Evolutionary conservation across 805 yeast species (phyloP).

Genomic region (Candida chauliodis): DNA sequence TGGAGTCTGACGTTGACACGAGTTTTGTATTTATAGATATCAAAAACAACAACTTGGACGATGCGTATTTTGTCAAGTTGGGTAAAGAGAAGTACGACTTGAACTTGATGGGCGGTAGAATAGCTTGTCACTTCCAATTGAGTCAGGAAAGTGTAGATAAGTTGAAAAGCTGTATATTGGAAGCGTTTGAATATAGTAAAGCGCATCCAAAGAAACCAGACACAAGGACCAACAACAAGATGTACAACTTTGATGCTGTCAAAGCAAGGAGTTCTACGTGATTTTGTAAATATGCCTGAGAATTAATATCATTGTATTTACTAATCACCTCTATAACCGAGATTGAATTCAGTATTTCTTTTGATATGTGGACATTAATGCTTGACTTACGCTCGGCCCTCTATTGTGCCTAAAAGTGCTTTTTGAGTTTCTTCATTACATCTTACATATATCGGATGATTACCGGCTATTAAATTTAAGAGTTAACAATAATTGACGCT

Average conservation of each 20-base stretch:
- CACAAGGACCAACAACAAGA: slow-evolving; percentile 16
- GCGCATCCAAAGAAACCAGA: slow-evolving; percentile 9
- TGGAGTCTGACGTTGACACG: slow-evolving; percentile 38
- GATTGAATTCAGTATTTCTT: too few species aligned
- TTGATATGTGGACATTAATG: too few species aligned
- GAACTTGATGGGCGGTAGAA: slow-evolving; percentile 55
- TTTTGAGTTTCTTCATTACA: too few species aligned
- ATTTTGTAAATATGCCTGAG: slow-evolving; percentile 1
- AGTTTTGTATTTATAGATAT: slow-evolving; percentile 41
- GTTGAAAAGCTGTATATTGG: slow-evolving; percentile 49
- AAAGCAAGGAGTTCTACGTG: slow-evolving; percentile 2
- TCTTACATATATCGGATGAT: too few species aligned
- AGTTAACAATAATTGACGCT: too few species aligned
- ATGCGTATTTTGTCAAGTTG: slow-evolving; percentile 18
- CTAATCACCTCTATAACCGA: too few species aligned
- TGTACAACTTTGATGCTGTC: slow-evolving; percentile 21
- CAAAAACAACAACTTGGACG: slow-evolving; percentile 26
- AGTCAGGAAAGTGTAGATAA: slow-evolving; percentile 27
- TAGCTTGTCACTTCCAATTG: slow-evolving; percentile 37
- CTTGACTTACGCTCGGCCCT: too few species aligned
- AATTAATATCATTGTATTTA: too few species aligned
- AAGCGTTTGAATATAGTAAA: slow-evolving; percentile 42
- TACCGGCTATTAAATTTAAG: too few species aligned
- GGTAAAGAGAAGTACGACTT: slow-evolving; percentile 57
- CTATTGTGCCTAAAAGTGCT: too few species aligned